A percentile compares a stretch with the other conserved stretches of the same genome.
These are phyloP conservation scores for Colletotrichum falcatum DNA, from an alignment of 2,329 filamentous ascomycete genomes.

Conservation along the genomic window DNA sequence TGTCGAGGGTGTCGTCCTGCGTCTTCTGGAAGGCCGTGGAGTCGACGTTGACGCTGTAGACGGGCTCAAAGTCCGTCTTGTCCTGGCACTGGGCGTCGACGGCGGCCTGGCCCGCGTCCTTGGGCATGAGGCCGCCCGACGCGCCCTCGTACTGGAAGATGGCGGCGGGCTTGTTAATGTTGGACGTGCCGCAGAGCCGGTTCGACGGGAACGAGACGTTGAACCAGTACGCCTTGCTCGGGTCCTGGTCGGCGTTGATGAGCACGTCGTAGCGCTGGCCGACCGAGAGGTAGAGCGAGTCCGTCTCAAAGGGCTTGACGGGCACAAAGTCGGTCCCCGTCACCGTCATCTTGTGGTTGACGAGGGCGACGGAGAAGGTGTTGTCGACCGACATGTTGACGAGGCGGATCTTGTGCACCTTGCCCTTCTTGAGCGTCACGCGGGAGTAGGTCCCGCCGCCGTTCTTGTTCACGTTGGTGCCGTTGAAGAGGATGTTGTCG, in stretches of 20 bases:
- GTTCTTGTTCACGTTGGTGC: conserved; percentile 51
- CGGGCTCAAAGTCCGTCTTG: conserved; percentile 43
- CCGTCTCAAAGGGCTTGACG: conserved; percentile 71
- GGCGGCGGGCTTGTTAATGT: conserved; percentile 51
- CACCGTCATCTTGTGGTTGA: conserved; percentile 71
- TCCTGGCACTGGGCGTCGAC: conserved; percentile 44
- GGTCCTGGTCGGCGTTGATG: conserved; percentile 51
- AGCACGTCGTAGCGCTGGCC: conserved; percentile 60
- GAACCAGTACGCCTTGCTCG: conserved; percentile 48
- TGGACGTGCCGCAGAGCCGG: conserved; percentile 50
- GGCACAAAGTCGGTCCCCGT: conserved; percentile 75
- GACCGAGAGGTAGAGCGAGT: conserved; percentile 71
- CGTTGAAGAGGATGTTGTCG: conserved; percentile 59
- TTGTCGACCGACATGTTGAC: conserved; percentile 68
- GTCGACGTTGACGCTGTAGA: conserved; percentile 46
- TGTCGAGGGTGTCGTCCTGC: conserved; percentile 44
- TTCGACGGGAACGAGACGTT: conserved; percentile 51
- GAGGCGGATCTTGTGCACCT: conserved; percentile 69
- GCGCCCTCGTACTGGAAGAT: conserved; percentile 55
- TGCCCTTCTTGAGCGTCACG: conserved; percentile 63
- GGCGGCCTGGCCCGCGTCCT: conserved; percentile 45
- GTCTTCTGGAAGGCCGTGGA: conserved; percentile 46
- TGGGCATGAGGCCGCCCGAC: conserved; percentile 46
- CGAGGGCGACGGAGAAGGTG: conserved; percentile 68
- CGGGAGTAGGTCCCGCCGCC: conserved; percentile 52